Evolutionary conservation across 1,139 yeast genomes (phyloP).

Genomic region (Sugiyamaella japonica): DNA sequence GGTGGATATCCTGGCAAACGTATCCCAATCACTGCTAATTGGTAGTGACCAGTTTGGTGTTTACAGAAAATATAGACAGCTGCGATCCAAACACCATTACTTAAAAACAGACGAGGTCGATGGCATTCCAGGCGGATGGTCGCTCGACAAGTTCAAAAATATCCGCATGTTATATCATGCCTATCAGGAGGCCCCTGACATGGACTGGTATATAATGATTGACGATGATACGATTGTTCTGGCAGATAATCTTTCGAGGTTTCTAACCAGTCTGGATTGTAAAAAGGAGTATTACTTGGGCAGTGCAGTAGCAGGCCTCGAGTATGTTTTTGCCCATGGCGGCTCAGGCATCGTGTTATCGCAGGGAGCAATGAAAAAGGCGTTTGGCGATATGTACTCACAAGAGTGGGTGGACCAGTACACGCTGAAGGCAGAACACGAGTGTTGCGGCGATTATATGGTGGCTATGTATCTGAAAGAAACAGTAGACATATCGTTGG

Average conservation of each 20-base stretch:
- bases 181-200: slow-evolving; percentile 29
- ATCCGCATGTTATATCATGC: slow-evolving; percentile 41
- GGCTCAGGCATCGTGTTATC: slow-evolving; percentile 42
- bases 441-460: slow-evolving; percentile 41
- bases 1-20: slow-evolving; percentile 36
- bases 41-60: slow-evolving; percentile 29
- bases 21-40: slow-evolving; percentile 29
- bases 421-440: slow-evolving; percentile 26
- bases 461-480: slow-evolving; percentile 34
- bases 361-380: slow-evolving; percentile 36
- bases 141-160: slow-evolving; percentile 40
- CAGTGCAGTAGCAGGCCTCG: slow-evolving; percentile 30
- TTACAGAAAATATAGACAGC: slow-evolving; percentile 32
- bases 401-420: slow-evolving; percentile 23
- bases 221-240: slow-evolving; percentile 41
- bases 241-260: slow-evolving; percentile 32
- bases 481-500: slow-evolving; percentile 28
- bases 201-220: slow-evolving; percentile 41
- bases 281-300: slow-evolving; percentile 36
- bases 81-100: slow-evolving; percentile 27
- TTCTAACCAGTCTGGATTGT: slow-evolving; percentile 32
- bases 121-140: slow-evolving; percentile 33
- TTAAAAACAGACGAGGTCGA: slow-evolving; percentile 6
- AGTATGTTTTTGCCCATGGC: slow-evolving; percentile 40
- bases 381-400: slow-evolving; percentile 25